Evolutionary conservation across 2,329 filamentous ascomycete genomes (phyloP).

Genomic region (Blastomyces parvus): DNA sequence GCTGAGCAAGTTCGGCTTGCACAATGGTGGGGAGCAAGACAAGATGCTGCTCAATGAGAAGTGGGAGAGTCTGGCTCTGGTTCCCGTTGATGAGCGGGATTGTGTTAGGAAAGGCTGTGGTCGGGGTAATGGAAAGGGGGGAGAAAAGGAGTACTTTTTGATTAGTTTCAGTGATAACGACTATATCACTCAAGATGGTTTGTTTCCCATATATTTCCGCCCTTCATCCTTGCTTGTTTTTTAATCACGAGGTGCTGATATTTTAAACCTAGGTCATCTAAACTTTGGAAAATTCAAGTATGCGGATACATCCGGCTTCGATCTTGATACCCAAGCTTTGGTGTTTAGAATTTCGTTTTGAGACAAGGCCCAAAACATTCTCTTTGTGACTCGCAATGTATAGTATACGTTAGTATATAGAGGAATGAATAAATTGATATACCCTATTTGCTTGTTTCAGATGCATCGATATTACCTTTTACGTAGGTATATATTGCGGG

Average conservation of each 20-base stretch:
- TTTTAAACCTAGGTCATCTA: background rate
- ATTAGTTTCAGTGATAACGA: conserved; percentile 64
- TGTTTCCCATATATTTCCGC: conserved; percentile 12
- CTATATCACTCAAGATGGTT: conserved; percentile 62
- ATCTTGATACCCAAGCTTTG: conserved; percentile 53
- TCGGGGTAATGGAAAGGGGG: conserved; percentile 11
- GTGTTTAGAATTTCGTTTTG: conserved; percentile 39
- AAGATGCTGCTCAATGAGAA: conserved; percentile 59
- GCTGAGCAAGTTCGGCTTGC: conserved; percentile 55
- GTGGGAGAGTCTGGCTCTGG: conserved; percentile 60
- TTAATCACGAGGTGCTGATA: background rate
- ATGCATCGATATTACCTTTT: background rate
- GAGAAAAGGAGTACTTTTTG: conserved; percentile 55
- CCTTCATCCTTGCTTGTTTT: background rate
- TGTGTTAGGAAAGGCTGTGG: conserved; percentile 14
- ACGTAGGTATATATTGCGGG: background rate
- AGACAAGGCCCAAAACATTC: background rate
- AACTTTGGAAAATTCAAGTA: conserved; percentile 41
- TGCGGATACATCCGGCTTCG: conserved; percentile 48
- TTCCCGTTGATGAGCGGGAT: conserved; percentile 45
- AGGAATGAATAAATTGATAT: background rate
- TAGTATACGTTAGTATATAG: background rate
- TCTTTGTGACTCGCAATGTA: background rate
- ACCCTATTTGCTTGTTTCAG: background rate
- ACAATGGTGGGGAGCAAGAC: conserved; percentile 58